Evolutionary conservation across 1,139 yeast species (phyloP).

Genomic region (Spathaspora sp.): DNA sequence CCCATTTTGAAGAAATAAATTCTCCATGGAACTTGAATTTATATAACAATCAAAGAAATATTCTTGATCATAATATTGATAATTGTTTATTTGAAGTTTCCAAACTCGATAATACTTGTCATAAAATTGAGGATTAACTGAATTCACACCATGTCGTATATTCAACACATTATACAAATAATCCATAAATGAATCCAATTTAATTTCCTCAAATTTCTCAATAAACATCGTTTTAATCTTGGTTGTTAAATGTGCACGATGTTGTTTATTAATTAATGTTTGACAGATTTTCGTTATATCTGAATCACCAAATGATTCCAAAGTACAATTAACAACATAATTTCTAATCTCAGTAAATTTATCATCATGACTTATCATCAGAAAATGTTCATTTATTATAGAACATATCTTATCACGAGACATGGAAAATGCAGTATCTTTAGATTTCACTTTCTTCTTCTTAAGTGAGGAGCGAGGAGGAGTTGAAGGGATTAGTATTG

Average conservation of each 20-base stretch:
- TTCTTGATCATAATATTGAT: constrained; percentile 15
- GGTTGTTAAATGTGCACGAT: constrained; percentile 12
- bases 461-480: constrained; percentile 12
- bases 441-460: constrained; percentile 2
- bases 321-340: constrained; percentile 14
- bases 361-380: constrained; percentile 10
- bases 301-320: constrained; percentile 15
- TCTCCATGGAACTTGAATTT: constrained; percentile 6
- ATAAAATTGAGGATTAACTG: constrained; percentile 10
- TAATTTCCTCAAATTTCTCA: constrained; percentile 20
- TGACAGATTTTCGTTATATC: constrained; percentile 12
- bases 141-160: not conserved
- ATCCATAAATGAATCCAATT: constrained; percentile 18
- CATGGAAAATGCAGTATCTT: constrained; percentile 5
- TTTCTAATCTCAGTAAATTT: constrained; percentile 11
- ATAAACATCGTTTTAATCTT: constrained; percentile 18
- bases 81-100: constrained; percentile 13
- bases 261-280: constrained; percentile 13
- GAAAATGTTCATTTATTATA: constrained; percentile 13
- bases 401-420: constrained; percentile 11
- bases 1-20: constrained; percentile 11
- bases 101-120: constrained; percentile 15
- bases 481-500: constrained; percentile 11
- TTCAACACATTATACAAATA: constrained; percentile 9
- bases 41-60: constrained; percentile 15